Base-by-base conservation (phyloP, 192 early-diverging fungal species). In the Mortierella antarctica region DNA sequence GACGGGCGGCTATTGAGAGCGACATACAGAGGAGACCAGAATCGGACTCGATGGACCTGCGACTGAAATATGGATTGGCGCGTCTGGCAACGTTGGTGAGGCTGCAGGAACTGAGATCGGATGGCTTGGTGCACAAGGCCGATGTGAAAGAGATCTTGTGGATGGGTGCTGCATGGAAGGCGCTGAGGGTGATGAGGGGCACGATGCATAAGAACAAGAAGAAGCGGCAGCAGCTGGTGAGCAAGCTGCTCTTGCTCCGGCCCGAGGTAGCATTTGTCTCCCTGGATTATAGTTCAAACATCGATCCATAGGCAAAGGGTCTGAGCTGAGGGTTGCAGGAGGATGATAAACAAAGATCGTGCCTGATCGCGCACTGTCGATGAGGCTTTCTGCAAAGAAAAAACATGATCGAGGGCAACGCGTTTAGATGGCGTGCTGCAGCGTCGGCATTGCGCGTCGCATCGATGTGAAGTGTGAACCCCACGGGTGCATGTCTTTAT, bases 61-160 rank as follows among this genome's bases (percentile, higher is more conserved):
- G 57, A 59, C 40, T 59, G 15, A 59, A 59, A 42, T 59, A 59
- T 59, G 57, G 57, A 59, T 41, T 59, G 17, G 57, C 57, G 39
- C 57, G 42, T n/a, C 57, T 59, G 7, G 57, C 57, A n/a, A 59
- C 57, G 18, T 41, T 59, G 11, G 42, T 42, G 10, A 31, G 42
- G 17, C 57, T 59, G 57, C 39, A 40, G 42, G 57, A 59, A n/a
- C 42, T 59, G 14, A 31, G 23, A 31, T 59, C 42, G 15, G 57
- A 59, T 15, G 57, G 57, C 0, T n/a, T 59, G 13, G 57, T 59
- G 15, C 40, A 42, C 39, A 59, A 59, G 40, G 42, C 42, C 31
- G 57, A 59, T 59, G 57, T 59, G 31, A 41, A 59, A 31, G 57
- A 59, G 42, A 59, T 59, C 40, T 41, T 42, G 40, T 59, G 57